phyloP scores from a whole-genome alignment of 2,329 filamentous ascomycete species.

The Chalaropsis thielavioides region DNA sequence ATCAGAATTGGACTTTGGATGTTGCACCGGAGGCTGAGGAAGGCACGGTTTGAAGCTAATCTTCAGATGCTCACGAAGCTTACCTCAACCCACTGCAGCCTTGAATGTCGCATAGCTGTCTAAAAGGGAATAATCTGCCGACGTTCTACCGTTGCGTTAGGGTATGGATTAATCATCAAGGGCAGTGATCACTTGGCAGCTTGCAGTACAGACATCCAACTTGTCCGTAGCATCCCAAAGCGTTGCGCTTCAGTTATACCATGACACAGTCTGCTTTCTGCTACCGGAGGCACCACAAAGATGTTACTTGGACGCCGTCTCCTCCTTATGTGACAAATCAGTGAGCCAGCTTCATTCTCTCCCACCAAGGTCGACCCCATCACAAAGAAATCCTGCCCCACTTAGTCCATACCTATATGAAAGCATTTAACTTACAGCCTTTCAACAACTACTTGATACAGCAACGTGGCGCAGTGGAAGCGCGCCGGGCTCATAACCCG shows the following conservation, averaged over 20 bases:
- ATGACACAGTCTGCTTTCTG: not conserved
- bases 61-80: slow-evolving; percentile 10
- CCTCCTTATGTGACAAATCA: too few species aligned
- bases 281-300: not conserved
- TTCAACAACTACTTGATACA: not conserved
- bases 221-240: too few species aligned
- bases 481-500: slow-evolving; percentile 18
- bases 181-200: too few species aligned
- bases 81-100: slow-evolving; percentile 18
- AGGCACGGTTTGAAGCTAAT: not conserved
- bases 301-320: not conserved
- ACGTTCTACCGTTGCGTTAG: not conserved
- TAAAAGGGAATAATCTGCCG: not conserved
- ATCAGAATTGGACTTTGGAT: not conserved
- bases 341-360: too few species aligned
- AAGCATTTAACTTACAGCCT: not conserved
- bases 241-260: too few species aligned
- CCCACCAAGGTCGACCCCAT: too few species aligned
- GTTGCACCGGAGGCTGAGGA: not conserved
- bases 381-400: not conserved
- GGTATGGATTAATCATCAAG: not conserved
- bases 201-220: too few species aligned
- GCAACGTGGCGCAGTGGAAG: slow-evolving; percentile 19
- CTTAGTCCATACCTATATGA: not conserved
- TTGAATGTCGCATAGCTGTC: slow-evolving; percentile 6